Conservation (phyloP, 768 basidiomycete species). For the Hebeloma cylindrosporum region DNA sequence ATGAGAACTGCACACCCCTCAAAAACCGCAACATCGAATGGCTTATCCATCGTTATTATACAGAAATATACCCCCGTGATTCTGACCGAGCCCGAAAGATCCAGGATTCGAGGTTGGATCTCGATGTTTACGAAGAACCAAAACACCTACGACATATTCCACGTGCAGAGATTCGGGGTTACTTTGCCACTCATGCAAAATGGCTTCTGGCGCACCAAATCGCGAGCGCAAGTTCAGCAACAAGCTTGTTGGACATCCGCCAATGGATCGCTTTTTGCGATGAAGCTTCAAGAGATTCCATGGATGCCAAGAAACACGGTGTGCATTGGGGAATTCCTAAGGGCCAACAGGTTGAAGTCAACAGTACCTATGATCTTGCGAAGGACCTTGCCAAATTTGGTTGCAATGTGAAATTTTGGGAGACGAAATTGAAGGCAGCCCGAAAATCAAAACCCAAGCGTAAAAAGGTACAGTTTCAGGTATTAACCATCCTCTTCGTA, state of each 20-base stretch:
- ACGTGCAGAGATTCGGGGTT: constrained; percentile 47
- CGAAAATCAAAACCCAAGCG: constrained; percentile 7
- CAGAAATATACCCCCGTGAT: constrained; percentile 24
- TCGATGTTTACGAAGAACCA: constrained; percentile 28
- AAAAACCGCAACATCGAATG: constrained; percentile 48
- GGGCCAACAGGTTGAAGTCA: constrained; percentile 1
- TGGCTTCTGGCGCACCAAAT: constrained; percentile 59
- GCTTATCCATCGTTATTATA: constrained; percentile 45
- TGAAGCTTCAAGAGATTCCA: constrained; percentile 30
- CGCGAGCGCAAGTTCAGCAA: constrained; percentile 18
- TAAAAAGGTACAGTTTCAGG: constrained; percentile 9
- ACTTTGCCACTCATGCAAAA: constrained; percentile 54
- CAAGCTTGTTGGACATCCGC: constrained; percentile 39
- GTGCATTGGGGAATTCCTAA: constrained; percentile 34
- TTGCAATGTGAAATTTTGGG: constrained; percentile 29
- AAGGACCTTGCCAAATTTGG: constrained; percentile 34
- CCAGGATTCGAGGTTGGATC: constrained; percentile 30
- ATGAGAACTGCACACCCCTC: constrained; percentile 30
- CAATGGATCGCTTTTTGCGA: constrained; percentile 50
- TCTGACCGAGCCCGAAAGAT: constrained; percentile 31
- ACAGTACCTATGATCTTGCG: constrained; percentile 10
- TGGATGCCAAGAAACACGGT: constrained; percentile 26
- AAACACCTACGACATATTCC: constrained; percentile 50
- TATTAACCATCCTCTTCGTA: not conserved
- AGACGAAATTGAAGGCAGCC: constrained; percentile 22